Evolutionary conservation across 495 filamentous ascomycete species (phyloP), one percentile per base, ranked within the genome.

Genomic region (Penicillium macrosclerotiorum): DNA sequence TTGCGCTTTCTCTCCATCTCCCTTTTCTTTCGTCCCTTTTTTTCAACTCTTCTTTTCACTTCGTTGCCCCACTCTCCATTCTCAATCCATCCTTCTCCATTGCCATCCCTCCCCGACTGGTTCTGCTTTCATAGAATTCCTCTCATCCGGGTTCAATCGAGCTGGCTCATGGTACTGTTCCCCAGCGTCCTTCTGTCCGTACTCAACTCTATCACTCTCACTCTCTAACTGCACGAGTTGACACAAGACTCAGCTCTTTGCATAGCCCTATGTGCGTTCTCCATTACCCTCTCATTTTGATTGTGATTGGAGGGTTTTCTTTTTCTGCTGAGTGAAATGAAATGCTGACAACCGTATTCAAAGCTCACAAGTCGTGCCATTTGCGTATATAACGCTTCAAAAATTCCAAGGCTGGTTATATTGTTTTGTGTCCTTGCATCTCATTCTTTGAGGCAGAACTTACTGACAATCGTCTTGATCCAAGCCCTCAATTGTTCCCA

Each of bases 21-120:
- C 38, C 8, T 24, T 37, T 16, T 4, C 2, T 30, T 19, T 12
- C 26, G 14, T 17, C 35, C 29, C 27, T 16, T 23, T 37, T 19
- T 9, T 17, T 18, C 42, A n/a, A 47, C 18, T 36, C 30, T 32
- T 39, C 41, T 44, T 14, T 60, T 39, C 49, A 33, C 44, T 46
- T 48, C 44, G 37, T 31, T 47, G 45, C 42, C 42, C 62, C 55
- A 41, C 29, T 50, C 41, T 55, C 33, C 25, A 39, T 54, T 36
- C 49, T 45, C 42, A n/a, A n/a, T 33, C 46, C n/a, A 45, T 47
- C 56, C 33, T 63, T 48, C 50, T 63, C 57, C 54, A 52, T 47
- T 46, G 42, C 51, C 52, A 61, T 64, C 56, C 53, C 47, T 51
- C 52, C 55, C 51, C 56, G 7, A 36, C 24, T 18, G 17, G 1